These are phyloP conservation scores for Striga asiatica DNA, from an alignment of 257 asterid species.

Conservation along the genomic window DNA sequence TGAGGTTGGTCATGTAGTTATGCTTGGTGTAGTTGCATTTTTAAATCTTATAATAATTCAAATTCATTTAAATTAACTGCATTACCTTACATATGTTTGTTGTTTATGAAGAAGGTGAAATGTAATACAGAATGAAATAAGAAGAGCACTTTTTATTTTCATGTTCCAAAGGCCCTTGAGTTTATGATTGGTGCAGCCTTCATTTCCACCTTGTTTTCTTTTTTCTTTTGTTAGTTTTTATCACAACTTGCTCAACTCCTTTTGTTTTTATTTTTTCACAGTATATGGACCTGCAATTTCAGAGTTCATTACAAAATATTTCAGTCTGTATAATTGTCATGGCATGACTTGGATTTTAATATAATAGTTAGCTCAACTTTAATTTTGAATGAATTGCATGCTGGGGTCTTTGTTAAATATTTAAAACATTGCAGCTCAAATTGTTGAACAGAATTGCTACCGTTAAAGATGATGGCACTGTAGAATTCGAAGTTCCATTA, in stretches of 20 bases:
- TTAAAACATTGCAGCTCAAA: constrained; percentile 74
- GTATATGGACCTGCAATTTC: not conserved
- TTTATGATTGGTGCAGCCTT: no score
- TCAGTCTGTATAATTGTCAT: not conserved
- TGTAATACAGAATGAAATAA: not conserved
- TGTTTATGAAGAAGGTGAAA: not conserved
- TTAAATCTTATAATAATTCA: not conserved
- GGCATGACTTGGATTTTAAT: constrained; percentile 10
- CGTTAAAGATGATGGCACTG: constrained; percentile 83
- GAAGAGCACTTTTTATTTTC: no score
- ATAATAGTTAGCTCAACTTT: constrained; percentile 28
- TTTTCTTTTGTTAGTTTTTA: no score
- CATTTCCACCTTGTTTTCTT: no score
- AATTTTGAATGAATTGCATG: constrained; percentile 28
- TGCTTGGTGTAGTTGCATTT: not conserved
- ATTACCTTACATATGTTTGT: no score
- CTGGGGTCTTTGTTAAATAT: constrained; percentile 29
- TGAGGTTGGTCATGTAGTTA: not conserved
- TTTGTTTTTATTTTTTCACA: not conserved
- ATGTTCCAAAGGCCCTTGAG: no score
- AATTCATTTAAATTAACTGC: no score
- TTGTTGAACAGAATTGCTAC: constrained; percentile 91
- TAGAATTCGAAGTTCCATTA: constrained; percentile 78
- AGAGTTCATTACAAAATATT: not conserved
- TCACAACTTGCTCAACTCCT: not conserved